These are phyloP conservation scores for Salvia sclarea DNA, from an alignment of 305 asterid species.

Conservation along the genomic window DNA sequence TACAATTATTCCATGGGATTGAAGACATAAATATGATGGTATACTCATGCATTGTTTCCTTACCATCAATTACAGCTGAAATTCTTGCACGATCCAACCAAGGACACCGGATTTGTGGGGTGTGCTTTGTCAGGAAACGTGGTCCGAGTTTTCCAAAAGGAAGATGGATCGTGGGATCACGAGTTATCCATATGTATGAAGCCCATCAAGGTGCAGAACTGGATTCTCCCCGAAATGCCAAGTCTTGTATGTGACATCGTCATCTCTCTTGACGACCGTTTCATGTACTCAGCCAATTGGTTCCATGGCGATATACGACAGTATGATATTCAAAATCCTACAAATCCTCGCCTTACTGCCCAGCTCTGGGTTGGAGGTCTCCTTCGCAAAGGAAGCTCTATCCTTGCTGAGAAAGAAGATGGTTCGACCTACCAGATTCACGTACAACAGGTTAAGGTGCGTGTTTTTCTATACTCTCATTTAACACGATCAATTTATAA, in stretches of 20 bases:
- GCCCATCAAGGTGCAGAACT: slow-evolving; percentile 75
- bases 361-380: slow-evolving; percentile 79
- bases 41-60: no score
- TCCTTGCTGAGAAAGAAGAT: slow-evolving; percentile 65
- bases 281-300: slow-evolving; percentile 79
- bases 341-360: slow-evolving; percentile 60
- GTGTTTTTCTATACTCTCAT: no score
- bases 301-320: slow-evolving; percentile 91
- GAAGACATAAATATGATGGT: no score
- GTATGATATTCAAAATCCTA: slow-evolving; percentile 71
- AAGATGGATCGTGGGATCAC: slow-evolving; percentile 77
- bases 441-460: slow-evolving; percentile 74
- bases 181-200: slow-evolving; percentile 87
- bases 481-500: no score
- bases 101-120: slow-evolving; percentile 81
- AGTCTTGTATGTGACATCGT: slow-evolving; percentile 73
- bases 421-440: slow-evolving; percentile 71
- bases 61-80: slow-evolving; percentile 69
- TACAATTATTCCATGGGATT: no score
- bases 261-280: slow-evolving; percentile 83
- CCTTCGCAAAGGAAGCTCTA: slow-evolving; percentile 57
- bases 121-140: slow-evolving; percentile 81
- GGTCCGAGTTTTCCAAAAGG: slow-evolving; percentile 76
- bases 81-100: slow-evolving; percentile 76
- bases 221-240: slow-evolving; percentile 96